phyloP scores from a whole-genome alignment of 345 rosid genomes.

The Schrenkiella parvula region DNA sequence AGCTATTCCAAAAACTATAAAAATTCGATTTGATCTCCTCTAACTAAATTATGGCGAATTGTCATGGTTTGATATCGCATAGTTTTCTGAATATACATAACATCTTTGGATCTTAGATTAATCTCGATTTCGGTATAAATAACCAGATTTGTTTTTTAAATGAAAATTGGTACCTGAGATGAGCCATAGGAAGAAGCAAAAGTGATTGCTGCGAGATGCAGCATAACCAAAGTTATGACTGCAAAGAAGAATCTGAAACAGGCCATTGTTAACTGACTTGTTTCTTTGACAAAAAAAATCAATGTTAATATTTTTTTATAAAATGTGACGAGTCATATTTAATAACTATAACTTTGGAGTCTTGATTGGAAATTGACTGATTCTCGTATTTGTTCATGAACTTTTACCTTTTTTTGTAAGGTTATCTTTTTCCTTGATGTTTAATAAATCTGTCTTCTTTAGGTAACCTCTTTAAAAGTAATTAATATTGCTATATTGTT shows the following conservation, averaged over 20 bases:
- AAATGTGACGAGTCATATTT: too few relatives aligned
- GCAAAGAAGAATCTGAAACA: slow-evolving; percentile 4
- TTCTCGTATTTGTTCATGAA: neutral
- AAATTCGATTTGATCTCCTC: neutral
- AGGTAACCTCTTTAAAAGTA: neutral
- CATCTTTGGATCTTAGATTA: slow-evolving; percentile 2
- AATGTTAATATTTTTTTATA: too few relatives aligned
- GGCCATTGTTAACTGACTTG: slow-evolving; percentile 9
- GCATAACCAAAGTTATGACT: neutral
- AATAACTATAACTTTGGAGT: neutral
- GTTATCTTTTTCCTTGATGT: neutral
- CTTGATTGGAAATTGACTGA: neutral
- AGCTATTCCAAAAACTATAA: neutral
- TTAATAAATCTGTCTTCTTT: neutral
- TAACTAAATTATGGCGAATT: neutral
- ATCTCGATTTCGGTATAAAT: neutral
- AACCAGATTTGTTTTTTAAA: neutral
- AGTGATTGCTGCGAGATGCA: slow-evolving; percentile 4
- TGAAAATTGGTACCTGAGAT: slow-evolving; percentile 13
- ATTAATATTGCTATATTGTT: neutral
- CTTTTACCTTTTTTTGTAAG: neutral
- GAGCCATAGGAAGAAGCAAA: neutral
- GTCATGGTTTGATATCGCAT: neutral
- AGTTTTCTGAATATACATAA: neutral
- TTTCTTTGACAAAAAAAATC: neutral